A percentile compares a stretch with the other conserved stretches of the same genome.
Evolutionary conservation across 2,329 filamentous ascomycete species (phyloP).

Genomic region (Aspergillus aculeatinus): DNA sequence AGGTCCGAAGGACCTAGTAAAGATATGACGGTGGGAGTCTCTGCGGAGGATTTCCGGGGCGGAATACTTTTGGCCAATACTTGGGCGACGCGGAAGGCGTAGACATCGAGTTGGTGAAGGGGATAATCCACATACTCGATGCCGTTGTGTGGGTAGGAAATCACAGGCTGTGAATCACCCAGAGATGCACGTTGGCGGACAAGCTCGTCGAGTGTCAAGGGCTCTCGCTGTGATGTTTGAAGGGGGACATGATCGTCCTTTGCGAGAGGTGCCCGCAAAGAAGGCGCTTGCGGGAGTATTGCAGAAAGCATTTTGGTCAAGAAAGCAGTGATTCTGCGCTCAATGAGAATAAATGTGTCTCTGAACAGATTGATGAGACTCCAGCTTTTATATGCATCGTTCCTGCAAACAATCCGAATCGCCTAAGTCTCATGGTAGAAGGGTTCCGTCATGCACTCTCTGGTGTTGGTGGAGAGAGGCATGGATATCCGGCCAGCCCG

Average conservation of each 20-base stretch:
- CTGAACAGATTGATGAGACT: neutral
- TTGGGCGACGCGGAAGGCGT: slow-evolving; percentile 33
- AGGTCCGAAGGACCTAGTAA: slow-evolving; percentile 56
- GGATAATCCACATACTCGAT: slow-evolving; percentile 51
- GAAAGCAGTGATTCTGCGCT: neutral
- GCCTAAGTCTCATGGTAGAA: no score
- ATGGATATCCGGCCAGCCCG: slow-evolving; percentile 4
- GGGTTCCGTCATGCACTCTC: neutral
- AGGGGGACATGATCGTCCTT: neutral
- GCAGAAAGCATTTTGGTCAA: slow-evolving; percentile 14
- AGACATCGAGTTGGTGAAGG: slow-evolving; percentile 46
- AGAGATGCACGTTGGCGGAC: slow-evolving; percentile 38
- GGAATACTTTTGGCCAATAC: slow-evolving; percentile 22
- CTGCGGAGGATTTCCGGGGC: slow-evolving; percentile 26
- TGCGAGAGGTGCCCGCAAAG: slow-evolving; percentile 7
- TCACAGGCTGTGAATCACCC: slow-evolving; percentile 37
- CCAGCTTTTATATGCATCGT: neutral
- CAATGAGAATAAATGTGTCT: neutral
- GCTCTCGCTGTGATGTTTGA: slow-evolving; percentile 8
- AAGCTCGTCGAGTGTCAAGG: slow-evolving; percentile 41
- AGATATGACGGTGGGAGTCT: slow-evolving; percentile 44
- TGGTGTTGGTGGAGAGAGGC: neutral
- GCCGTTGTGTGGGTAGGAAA: slow-evolving; percentile 48
- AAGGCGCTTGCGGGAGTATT: slow-evolving; percentile 8
- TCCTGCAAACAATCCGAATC: neutral